These are phyloP conservation scores for Zygotorulaspora chibaensis DNA, from an alignment of 805 yeast species.

Conservation along the genomic window DNA sequence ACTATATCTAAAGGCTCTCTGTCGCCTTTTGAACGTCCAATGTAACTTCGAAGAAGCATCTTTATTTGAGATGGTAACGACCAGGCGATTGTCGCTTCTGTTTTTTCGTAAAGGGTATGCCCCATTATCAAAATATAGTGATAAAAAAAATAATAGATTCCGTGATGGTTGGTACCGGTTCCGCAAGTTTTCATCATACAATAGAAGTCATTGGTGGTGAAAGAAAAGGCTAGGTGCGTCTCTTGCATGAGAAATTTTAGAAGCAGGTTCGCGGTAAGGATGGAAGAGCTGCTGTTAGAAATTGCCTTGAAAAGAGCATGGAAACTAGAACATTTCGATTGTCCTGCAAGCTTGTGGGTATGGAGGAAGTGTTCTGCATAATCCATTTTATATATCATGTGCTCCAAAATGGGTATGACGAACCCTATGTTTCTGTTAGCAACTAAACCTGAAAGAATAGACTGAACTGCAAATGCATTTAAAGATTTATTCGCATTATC, in stretches of 20 bases:
- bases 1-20: slow-evolving; percentile 6
- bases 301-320: slow-evolving; percentile 16
- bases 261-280: slow-evolving; percentile 13
- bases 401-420: slow-evolving; percentile 13
- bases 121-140: slow-evolving; percentile 7
- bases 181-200: slow-evolving; percentile 13
- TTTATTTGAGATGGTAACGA: slow-evolving; percentile 10
- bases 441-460: slow-evolving; percentile 11
- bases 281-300: slow-evolving; percentile 13
- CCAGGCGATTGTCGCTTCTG: slow-evolving; percentile 3
- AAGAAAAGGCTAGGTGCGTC: slow-evolving; percentile 3
- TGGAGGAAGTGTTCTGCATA: slow-evolving; percentile 8
- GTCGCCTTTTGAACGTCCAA: slow-evolving; percentile 3
- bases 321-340: slow-evolving; percentile 10
- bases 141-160: slow-evolving; percentile 12
- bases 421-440: slow-evolving; percentile 13
- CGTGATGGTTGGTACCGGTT: slow-evolving; percentile 7
- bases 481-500: slow-evolving; percentile 12
- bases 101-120: slow-evolving; percentile 2
- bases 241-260: slow-evolving; percentile 10
- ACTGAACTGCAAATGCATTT: slow-evolving; percentile 13
- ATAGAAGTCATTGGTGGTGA: slow-evolving; percentile 17
- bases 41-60: slow-evolving; percentile 1
- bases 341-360: slow-evolving; percentile 9
- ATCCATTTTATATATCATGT: slow-evolving; percentile 11